Percentiles rank a stretch among this genome's conserved stretches.
These are phyloP conservation scores for Letharia columbiana DNA, from an alignment of 495 filamentous ascomycete genomes.

Conservation along the genomic window DNA sequence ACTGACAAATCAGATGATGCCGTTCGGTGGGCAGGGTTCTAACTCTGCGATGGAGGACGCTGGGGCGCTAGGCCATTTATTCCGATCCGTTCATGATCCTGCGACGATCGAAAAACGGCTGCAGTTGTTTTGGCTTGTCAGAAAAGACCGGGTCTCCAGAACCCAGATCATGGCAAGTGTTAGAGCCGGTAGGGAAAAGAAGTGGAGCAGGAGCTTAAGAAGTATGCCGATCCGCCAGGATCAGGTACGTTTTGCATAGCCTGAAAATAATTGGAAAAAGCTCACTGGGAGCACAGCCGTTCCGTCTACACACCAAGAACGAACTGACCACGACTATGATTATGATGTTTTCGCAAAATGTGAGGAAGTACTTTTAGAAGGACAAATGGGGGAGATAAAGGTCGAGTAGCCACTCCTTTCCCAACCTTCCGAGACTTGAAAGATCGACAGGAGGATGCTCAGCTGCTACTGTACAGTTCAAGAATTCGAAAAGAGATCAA, in stretches of 20 bases:
- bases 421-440: neutral
- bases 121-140: constrained; percentile 32
- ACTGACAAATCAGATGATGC: constrained; percentile 35
- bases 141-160: constrained; percentile 31
- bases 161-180: constrained; percentile 32
- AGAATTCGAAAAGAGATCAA: too few species aligned
- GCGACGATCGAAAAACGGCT: constrained; percentile 26
- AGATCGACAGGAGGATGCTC: neutral
- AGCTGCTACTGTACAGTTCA: too few species aligned
- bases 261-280: neutral
- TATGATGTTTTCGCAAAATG: neutral
- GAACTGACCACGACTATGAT: neutral
- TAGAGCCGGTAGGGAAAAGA: constrained; percentile 20
- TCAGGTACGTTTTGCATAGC: constrained; percentile 14
- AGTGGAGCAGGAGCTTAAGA: constrained; percentile 19
- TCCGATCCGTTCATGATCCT: constrained; percentile 6
- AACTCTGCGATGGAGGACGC: constrained; percentile 38
- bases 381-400: neutral
- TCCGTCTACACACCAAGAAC: neutral
- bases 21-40: constrained; percentile 34
- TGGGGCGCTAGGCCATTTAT: constrained; percentile 27
- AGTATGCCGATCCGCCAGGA: constrained; percentile 22
- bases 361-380: neutral
- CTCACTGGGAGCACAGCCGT: neutral
- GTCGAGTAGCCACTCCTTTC: neutral